phyloP scores from a whole-genome alignment of 768 basidiomycete genomes.

The Boletus sp. region DNA sequence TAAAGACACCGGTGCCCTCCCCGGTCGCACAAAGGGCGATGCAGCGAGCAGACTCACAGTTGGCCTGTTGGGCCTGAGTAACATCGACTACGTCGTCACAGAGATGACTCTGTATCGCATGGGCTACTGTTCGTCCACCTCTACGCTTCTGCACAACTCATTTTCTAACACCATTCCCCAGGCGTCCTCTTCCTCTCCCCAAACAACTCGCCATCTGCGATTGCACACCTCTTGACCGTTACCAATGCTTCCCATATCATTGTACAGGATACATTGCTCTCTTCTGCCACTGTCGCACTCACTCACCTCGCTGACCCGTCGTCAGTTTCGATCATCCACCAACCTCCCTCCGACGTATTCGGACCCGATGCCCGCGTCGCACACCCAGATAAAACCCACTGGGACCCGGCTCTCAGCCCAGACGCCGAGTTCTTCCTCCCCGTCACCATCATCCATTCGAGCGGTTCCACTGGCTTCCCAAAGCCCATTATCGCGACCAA shows the following conservation, averaged over 20 bases:
- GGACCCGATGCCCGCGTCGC: constrained; percentile 12
- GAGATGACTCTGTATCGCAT: constrained; percentile 29
- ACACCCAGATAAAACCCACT: constrained; percentile 20
- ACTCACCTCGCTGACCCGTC: constrained; percentile 14
- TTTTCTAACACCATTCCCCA: background rate
- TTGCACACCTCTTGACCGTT: constrained; percentile 40
- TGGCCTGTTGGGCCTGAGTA: constrained; percentile 26
- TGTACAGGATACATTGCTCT: constrained; percentile 15
- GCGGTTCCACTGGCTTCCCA: constrained; percentile 44
- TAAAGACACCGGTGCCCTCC: constrained; percentile 15
- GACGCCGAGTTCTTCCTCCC: constrained; percentile 22
- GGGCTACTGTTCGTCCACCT: constrained; percentile 27
- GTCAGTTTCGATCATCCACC: constrained; percentile 22
- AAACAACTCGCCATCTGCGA: constrained; percentile 45
- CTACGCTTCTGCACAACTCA: background rate
- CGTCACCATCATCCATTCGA: constrained; percentile 27
- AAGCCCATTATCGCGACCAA: constrained; percentile 41
- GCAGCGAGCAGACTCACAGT: constrained; percentile 23
- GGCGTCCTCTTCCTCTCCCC: constrained; percentile 37
- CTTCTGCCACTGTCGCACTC: constrained; percentile 17
- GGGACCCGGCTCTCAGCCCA: constrained; percentile 20
- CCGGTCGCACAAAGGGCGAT: constrained; percentile 24
- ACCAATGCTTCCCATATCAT: constrained; percentile 23
- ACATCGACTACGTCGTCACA: constrained; percentile 25
- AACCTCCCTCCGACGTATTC: constrained; percentile 20